Conservation (phyloP, 106 monocot genomes). For the Platanthera zijinensis region DNA sequence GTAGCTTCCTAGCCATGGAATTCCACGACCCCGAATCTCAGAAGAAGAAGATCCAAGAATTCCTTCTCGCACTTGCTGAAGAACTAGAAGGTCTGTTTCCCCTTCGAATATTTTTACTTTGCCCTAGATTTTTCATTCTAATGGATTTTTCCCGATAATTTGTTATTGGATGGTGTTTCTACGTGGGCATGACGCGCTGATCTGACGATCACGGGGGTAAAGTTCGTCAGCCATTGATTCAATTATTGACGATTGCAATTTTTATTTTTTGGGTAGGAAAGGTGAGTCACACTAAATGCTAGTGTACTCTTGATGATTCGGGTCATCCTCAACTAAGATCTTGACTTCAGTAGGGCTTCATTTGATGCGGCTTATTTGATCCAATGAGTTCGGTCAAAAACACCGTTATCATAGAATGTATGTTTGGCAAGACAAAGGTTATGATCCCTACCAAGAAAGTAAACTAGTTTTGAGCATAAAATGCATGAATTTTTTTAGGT, state of each 20-base stretch:
- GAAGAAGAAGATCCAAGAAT: slow-evolving; percentile 15
- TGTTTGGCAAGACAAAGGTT: no score
- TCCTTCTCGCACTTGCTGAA: slow-evolving; percentile 29
- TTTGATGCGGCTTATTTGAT: no score
- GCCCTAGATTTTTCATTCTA: not conserved
- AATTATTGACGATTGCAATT: not conserved
- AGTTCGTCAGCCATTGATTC: not conserved
- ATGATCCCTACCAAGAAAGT: no score
- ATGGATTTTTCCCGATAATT: not conserved
- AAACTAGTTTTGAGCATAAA: no score
- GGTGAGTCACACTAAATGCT: no score
- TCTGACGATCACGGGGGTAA: not conserved
- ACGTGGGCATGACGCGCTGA: not conserved
- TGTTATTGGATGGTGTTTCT: not conserved
- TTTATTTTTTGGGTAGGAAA: no score
- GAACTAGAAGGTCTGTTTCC: slow-evolving; percentile 24
- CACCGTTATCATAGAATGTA: no score
- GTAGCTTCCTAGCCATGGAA: slow-evolving; percentile 14
- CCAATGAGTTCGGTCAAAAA: no score
- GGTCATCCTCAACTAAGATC: no score
- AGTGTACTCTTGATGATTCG: no score
- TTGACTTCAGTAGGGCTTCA: no score
- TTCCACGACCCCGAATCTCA: slow-evolving; percentile 11
- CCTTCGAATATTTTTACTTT: not conserved
- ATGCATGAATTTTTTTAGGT: no score